These are phyloP conservation scores for Spencermartinsiella europaea DNA, from an alignment of 805 yeast species.

Conservation along the genomic window DNA sequence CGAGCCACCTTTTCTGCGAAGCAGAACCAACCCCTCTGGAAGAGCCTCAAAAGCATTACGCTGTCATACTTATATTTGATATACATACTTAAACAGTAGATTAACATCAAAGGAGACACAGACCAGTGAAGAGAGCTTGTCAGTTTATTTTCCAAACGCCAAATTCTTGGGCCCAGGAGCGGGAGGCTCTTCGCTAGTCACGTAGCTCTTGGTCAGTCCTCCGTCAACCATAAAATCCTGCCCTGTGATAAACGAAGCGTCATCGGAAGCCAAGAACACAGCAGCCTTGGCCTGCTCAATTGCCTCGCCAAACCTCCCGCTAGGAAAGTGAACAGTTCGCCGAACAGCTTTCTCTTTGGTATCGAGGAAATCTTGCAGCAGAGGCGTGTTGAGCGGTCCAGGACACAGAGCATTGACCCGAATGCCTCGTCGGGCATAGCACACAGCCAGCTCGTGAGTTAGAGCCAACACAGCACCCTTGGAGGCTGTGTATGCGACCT, in stretches of 20 bases:
- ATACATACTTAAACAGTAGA: too few relatives aligned
- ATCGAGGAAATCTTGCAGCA: slow-evolving; percentile 49
- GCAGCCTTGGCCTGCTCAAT: slow-evolving; percentile 59
- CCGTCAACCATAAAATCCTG: slow-evolving; percentile 61
- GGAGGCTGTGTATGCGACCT: slow-evolving; percentile 36
- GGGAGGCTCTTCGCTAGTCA: slow-evolving; percentile 25
- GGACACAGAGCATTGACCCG: slow-evolving; percentile 56
- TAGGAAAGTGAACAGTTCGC: slow-evolving; percentile 39
- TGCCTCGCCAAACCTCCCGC: slow-evolving; percentile 61
- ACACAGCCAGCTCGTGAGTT: slow-evolving; percentile 45
- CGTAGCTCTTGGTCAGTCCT: slow-evolving; percentile 34
- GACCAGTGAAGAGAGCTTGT: too few relatives aligned
- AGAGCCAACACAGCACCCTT: slow-evolving; percentile 37
- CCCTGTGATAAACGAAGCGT: slow-evolving; percentile 51
- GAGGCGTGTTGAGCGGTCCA: slow-evolving; percentile 58
- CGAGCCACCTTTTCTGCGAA: too few relatives aligned
- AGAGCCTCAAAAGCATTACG: too few relatives aligned
- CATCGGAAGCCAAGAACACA: slow-evolving; percentile 50
- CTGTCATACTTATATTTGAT: too few relatives aligned
- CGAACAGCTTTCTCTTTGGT: slow-evolving; percentile 47
- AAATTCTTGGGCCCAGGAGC: slow-evolving; percentile 26
- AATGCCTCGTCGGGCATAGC: slow-evolving; percentile 52
- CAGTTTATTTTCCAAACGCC: slow-evolving; percentile 28
- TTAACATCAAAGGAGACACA: too few relatives aligned
- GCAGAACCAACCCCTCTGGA: too few relatives aligned